Evolutionary conservation across 345 rosid species (phyloP).

Genomic region (Gossypium australe): DNA sequence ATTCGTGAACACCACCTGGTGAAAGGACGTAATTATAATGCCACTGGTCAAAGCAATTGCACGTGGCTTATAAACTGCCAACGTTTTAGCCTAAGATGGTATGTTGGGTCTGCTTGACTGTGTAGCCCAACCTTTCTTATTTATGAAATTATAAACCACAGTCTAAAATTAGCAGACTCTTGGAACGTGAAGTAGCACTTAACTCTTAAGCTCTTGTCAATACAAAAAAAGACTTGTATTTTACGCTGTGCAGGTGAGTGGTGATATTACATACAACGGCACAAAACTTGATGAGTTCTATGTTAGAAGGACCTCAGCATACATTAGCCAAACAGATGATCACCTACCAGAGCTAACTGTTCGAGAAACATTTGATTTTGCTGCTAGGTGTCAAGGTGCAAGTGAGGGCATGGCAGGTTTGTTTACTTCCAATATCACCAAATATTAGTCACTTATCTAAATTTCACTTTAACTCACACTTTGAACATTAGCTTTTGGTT

Average conservation of each 20-base stretch:
- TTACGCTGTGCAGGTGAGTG: constrained; percentile 41
- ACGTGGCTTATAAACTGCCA: not conserved
- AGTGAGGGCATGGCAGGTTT: constrained; percentile 75
- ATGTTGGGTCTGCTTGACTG: not conserved
- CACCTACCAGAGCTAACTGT: constrained; percentile 89
- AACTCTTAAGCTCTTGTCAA: not conserved
- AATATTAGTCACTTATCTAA: not conserved
- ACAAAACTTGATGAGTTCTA: constrained; percentile 52
- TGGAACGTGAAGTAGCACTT: not conserved
- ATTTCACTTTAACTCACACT: not conserved
- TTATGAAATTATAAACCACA: not conserved
- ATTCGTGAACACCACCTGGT: not conserved
- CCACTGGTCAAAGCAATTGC: not conserved
- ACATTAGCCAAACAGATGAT: constrained; percentile 84
- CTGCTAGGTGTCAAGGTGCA: constrained; percentile 90
- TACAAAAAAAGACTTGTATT: not conserved
- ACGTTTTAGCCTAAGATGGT: no score
- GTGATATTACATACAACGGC: constrained; percentile 77
- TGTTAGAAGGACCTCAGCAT: constrained; percentile 75
- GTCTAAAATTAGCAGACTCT: no score
- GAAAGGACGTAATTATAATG: not conserved
- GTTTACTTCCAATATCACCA: constrained; percentile 1
- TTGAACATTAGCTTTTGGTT: not conserved
- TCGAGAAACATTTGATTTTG: constrained; percentile 93
- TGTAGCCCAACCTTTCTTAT: not conserved